Conservation (phyloP, 2,329 filamentous ascomycete species). For the Fusarium avenaceum region DNA sequence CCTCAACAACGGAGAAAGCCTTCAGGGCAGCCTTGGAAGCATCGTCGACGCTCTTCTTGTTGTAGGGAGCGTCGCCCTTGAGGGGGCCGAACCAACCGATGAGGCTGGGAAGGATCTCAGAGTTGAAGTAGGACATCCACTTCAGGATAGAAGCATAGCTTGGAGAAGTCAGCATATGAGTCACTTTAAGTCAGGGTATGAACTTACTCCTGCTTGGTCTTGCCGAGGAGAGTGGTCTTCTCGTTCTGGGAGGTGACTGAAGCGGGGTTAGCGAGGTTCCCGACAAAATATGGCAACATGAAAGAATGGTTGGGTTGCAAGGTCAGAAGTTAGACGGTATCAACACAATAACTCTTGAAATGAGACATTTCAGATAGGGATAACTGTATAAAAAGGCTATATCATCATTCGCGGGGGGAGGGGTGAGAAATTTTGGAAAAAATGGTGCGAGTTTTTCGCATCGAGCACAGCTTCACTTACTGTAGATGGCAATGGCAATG, state of each 20-base stretch:
- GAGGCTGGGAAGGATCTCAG: slow-evolving; percentile 81
- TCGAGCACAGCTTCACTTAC: slow-evolving; percentile 71
- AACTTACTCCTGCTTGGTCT: slow-evolving; percentile 98
- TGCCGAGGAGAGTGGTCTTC: slow-evolving; percentile 98
- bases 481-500: slow-evolving; percentile 97
- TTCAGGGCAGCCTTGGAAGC: slow-evolving; percentile 76
- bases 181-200: background rate
- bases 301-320: slow-evolving; percentile 45
- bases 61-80: slow-evolving; percentile 85
- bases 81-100: slow-evolving; percentile 89
- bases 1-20: slow-evolving; percentile 80
- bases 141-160: slow-evolving; percentile 95
- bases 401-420: slow-evolving; percentile 72
- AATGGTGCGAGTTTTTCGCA: slow-evolving; percentile 28
- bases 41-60: slow-evolving; percentile 97
- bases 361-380: slow-evolving; percentile 91
- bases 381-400: slow-evolving; percentile 85
- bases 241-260: slow-evolving; percentile 98
- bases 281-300: slow-evolving; percentile 49
- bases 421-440: slow-evolving; percentile 49
- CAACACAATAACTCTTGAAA: slow-evolving; percentile 74
- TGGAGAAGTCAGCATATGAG: slow-evolving; percentile 42
- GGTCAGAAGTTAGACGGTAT: slow-evolving; percentile 89
- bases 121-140: slow-evolving; percentile 98
- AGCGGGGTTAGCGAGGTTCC: slow-evolving; percentile 53